Evolutionary conservation across 2,329 filamentous ascomycete genomes (phyloP).

Genomic region (Pseudocercospora eumusae): DNA sequence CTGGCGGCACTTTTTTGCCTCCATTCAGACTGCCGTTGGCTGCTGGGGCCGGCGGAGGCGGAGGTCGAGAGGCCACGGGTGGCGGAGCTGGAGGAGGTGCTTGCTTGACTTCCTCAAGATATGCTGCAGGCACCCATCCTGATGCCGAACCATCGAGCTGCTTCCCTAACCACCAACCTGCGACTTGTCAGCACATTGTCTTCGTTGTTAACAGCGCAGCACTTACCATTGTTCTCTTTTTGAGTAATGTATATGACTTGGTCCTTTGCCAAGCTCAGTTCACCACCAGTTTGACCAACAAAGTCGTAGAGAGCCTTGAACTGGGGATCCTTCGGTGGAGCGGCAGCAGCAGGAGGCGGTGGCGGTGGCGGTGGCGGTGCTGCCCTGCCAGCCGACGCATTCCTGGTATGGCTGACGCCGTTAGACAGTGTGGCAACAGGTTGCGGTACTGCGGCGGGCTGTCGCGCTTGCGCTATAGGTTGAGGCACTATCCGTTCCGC

Average conservation of each 20-base stretch:
- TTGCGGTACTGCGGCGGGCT: conserved; percentile 35
- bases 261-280: conserved; percentile 76
- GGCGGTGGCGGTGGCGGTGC: conserved; percentile 60
- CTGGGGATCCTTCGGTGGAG: conserved; percentile 67
- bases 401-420: conserved; percentile 47
- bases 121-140: conserved; percentile 92
- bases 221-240: conserved; percentile 89
- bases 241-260: conserved; percentile 87
- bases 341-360: conserved; percentile 63
- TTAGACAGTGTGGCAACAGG: conserved; percentile 55
- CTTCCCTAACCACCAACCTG: conserved; percentile 96
- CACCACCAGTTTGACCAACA: conserved; percentile 77
- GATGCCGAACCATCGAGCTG: conserved; percentile 67
- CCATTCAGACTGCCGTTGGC: conserved; percentile 41
- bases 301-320: conserved; percentile 95
- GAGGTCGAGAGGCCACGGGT: conserved; percentile 52
- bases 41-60: conserved; percentile 63
- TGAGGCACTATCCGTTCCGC: conserved; percentile 36
- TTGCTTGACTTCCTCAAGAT: conserved; percentile 77
- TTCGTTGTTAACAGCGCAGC: neutral
- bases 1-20: conserved; percentile 65
- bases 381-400: conserved; percentile 48
- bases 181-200: conserved; percentile 28
- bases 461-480: conserved; percentile 24
- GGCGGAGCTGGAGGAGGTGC: conserved; percentile 54